Conservation (phyloP, 1,139 yeast species). For the Saccharomyces hybrid region DNA sequence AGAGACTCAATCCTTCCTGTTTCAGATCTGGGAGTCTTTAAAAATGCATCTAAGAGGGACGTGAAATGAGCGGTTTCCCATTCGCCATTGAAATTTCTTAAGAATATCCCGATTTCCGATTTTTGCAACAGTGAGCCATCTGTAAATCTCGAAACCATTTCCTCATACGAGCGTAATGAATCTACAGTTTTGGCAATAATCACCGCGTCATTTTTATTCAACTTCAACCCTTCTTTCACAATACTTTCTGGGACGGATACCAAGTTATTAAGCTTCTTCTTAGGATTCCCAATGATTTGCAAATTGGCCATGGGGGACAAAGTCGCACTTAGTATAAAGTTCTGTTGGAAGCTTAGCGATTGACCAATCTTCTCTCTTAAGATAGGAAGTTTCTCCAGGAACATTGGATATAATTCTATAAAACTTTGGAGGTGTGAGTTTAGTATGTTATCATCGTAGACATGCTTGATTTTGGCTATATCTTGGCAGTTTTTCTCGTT, state of each 20-base stretch:
- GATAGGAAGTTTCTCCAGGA: slow-evolving; percentile 8
- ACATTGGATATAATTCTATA: slow-evolving; percentile 8
- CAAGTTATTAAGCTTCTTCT: slow-evolving; percentile 22
- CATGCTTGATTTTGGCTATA: slow-evolving; percentile 10
- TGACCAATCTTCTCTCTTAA: slow-evolving; percentile 6
- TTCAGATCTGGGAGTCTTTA: slow-evolving; percentile 9
- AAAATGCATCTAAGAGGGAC: slow-evolving; percentile 17
- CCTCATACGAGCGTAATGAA: slow-evolving; percentile 24
- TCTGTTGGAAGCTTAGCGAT: slow-evolving; percentile 14
- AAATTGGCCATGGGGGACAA: slow-evolving; percentile 21
- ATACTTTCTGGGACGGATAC: slow-evolving; percentile 33
- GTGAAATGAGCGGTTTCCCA: slow-evolving; percentile 41
- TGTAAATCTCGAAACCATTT: slow-evolving; percentile 19
- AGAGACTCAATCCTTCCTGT: slow-evolving; percentile 7
- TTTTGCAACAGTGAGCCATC: slow-evolving; percentile 33
- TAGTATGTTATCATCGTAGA: slow-evolving; percentile 10
- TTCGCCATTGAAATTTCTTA: slow-evolving; percentile 48
- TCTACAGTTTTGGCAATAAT: slow-evolving; percentile 41
- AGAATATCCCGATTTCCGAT: slow-evolving; percentile 52
- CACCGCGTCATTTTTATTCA: slow-evolving; percentile 52
- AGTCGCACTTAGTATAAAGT: slow-evolving; percentile 17
- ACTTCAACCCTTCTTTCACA: slow-evolving; percentile 63
- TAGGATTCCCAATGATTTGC: slow-evolving; percentile 21
- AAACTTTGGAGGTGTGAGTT: slow-evolving; percentile 16
- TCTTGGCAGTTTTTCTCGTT: slow-evolving; percentile 14